Percentiles rank a stretch among this genome's conserved stretches.
phyloP scores from a whole-genome alignment of 331 rosid genomes.

The Ulmus americana region DNA sequence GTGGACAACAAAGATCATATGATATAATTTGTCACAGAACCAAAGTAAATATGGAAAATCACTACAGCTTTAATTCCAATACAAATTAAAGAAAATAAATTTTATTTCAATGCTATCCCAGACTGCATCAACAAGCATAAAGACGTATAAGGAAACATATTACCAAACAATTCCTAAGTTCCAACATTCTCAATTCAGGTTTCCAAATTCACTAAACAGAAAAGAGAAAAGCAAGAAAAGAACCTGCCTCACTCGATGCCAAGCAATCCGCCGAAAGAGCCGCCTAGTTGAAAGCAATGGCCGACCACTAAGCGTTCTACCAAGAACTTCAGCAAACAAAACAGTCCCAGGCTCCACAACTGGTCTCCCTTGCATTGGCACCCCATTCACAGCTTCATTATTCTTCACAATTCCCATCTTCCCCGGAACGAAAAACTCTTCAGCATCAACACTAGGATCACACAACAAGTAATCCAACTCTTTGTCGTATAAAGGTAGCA shows the following conservation, averaged over 20 bases:
- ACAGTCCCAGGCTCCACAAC: slow-evolving; percentile 72
- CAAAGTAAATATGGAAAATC: background rate
- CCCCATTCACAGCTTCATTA: slow-evolving; percentile 49
- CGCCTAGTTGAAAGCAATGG: slow-evolving; percentile 79
- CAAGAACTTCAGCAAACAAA: slow-evolving; percentile 81
- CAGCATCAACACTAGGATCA: slow-evolving; percentile 45
- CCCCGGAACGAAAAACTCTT: slow-evolving; percentile 49
- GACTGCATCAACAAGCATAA: background rate
- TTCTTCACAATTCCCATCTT: slow-evolving; percentile 68
- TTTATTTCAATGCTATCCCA: background rate
- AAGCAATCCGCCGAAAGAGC: slow-evolving; percentile 60
- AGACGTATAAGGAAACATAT: background rate
- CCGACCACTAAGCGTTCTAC: slow-evolving; percentile 75
- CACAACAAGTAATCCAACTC: slow-evolving; percentile 70
- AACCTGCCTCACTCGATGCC: slow-evolving; percentile 99
- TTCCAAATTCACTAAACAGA: slow-evolving; percentile 20
- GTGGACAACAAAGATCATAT: slow-evolving; percentile 1
- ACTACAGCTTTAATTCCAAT: slow-evolving; percentile 10
- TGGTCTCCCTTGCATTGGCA: slow-evolving; percentile 44
- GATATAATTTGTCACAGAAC: slow-evolving; percentile 8
- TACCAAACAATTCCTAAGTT: background rate
- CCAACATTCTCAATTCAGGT: slow-evolving; percentile 10
- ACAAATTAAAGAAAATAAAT: background rate
- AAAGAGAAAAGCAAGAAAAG: slow-evolving; percentile 47
- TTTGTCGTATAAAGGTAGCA: slow-evolving; percentile 69